phyloP scores from a whole-genome alignment of 495 filamentous ascomycete species.

The Podospora conica region DNA sequence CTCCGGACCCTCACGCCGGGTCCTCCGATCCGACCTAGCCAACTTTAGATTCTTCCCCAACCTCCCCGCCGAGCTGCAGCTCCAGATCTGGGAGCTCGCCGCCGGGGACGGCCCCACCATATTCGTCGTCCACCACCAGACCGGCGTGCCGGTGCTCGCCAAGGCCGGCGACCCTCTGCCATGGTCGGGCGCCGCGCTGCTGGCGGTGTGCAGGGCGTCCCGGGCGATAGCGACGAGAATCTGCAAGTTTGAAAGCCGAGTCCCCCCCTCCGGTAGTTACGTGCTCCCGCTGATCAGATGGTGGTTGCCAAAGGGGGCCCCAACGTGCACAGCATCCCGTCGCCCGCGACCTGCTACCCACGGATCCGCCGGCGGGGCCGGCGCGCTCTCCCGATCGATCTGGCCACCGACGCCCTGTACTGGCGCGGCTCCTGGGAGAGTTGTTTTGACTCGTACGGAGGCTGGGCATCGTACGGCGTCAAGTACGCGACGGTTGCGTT shows the following conservation, averaged over 20 bases:
- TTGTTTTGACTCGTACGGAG: background rate
- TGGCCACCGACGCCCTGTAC: background rate
- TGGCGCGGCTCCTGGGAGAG: background rate
- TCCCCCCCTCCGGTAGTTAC: background rate
- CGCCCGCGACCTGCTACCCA: background rate
- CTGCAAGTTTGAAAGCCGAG: no score
- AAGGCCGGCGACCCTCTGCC: background rate
- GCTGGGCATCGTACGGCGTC: background rate
- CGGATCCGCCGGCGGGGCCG: background rate
- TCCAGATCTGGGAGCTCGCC: slow-evolving; percentile 1
- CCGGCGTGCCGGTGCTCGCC: no score
- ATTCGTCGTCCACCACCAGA: background rate
- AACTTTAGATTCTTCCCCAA: background rate
- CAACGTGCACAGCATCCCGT: background rate
- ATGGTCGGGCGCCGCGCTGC: background rate
- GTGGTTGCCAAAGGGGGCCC: background rate
- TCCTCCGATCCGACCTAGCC: no score
- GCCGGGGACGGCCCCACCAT: background rate
- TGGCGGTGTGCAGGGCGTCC: background rate
- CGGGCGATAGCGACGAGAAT: background rate
- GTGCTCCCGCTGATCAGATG: background rate
- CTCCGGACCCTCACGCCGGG: no score
- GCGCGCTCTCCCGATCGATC: no score
- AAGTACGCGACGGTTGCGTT: background rate
- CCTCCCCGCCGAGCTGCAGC: background rate